Evolutionary conservation across 2,329 filamentous ascomycete genomes (phyloP), one percentile per base, ranked within the genome.

Genomic region (Aureobasidium sp.): DNA sequence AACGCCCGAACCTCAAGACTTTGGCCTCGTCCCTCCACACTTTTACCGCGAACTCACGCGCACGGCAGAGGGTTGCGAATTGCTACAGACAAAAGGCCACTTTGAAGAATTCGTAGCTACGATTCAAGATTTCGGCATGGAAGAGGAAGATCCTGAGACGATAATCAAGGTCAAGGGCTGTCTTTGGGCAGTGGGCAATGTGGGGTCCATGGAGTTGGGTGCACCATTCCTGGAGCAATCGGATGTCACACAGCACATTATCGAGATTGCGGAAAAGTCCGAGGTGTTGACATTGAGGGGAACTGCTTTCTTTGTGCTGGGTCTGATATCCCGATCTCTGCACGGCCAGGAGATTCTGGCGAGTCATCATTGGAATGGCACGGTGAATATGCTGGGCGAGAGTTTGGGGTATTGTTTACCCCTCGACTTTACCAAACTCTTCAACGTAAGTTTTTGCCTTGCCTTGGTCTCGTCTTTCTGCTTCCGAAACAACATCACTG

Each of bases 141-240:
- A 94, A 66, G 86, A 86, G 43, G 88, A 95, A 65, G 94, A 99
- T 67, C 72, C 82, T 0, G 94, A 99, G 73, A 82, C 87, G 25
- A 85, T 97, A 46, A 84, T 90, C 61, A 97, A 96, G 71, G 90
- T 97, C 65, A 99, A 99, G 73, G 94, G 92, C 8, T 96, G 91
- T 70, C 79, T 99, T 50, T 99, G 94, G 94, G 94, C 94, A 0
- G 91, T 99, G 0, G 94, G 94, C 25, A 99, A 99, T 67, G 93
- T 99, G 38, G 94, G 94, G 0, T 96, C 92, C 0, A 97, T 99
- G 92, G 93, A 97, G 68, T 84, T 96, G 1, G 94, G 94, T 1
- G 93, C 93, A 1, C 91, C 91, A 0, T 99, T 99, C 71, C 79
- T 99, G 3, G 94, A 96, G 73, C 86, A 88, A 60, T 89, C 85